Conservation (phyloP, 257 asterid genomes). For the Nicotiana tomentosiformis region DNA sequence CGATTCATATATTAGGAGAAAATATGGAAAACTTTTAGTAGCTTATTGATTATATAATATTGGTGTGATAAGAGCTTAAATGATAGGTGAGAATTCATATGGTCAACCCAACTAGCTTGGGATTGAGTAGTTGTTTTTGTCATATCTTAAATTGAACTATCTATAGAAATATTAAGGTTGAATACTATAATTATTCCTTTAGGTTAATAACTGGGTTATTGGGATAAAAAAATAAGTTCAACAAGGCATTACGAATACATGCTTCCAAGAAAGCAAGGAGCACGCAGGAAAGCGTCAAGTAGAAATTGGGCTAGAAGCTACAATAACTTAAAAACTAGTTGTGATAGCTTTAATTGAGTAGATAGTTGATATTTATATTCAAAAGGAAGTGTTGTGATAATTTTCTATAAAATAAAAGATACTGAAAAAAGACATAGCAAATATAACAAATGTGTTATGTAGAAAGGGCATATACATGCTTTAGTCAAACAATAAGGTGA, state of each 20-base stretch:
- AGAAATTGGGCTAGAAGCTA: background rate
- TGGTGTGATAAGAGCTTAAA: too few species aligned
- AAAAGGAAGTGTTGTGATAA: background rate
- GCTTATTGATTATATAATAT: too few species aligned
- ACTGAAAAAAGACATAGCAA: background rate
- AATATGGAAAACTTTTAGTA: too few species aligned
- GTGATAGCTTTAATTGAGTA: background rate
- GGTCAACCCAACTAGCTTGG: too few species aligned
- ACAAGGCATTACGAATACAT: background rate
- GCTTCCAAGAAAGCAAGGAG: background rate
- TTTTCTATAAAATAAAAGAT: too few species aligned
- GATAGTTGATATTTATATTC: background rate
- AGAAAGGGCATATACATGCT: background rate
- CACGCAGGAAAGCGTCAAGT: background rate
- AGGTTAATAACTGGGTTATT: too few species aligned
- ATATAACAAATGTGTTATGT: background rate
- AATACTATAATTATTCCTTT: background rate
- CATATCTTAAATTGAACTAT: background rate
- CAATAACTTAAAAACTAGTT: background rate
- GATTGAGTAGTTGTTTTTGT: too few species aligned
- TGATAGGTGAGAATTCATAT: too few species aligned
- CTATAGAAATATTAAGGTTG: background rate
- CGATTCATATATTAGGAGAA: too few species aligned
- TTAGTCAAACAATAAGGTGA: conserved; percentile 6
- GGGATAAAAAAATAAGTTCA: background rate